phyloP scores from a whole-genome alignment of 1,139 yeast species.

The Debaryomycetaceae sp. region DNA sequence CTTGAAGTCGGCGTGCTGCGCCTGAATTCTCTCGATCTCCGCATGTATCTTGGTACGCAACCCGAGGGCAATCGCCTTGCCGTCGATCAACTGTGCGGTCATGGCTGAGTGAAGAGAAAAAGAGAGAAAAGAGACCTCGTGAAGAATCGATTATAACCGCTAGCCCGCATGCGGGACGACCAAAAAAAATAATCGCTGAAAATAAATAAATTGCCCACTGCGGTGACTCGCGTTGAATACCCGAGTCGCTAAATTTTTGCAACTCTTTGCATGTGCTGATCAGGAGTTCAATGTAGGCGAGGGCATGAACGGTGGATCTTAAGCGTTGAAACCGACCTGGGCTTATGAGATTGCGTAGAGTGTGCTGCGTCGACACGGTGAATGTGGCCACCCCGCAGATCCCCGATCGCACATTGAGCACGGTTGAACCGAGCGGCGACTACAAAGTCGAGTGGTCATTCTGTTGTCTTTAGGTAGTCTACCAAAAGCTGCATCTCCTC shows the following conservation, averaged over 20 bases:
- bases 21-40: slow-evolving; percentile 55
- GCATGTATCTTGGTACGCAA: slow-evolving; percentile 46
- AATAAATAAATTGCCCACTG: slow-evolving; percentile 1
- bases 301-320: too few species aligned
- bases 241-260: too few species aligned
- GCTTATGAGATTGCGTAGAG: too few species aligned
- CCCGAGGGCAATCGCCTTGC: slow-evolving; percentile 62
- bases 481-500: slow-evolving; percentile 4
- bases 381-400: too few species aligned
- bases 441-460: too few species aligned
- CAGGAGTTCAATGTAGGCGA: too few species aligned
- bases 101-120: slow-evolving; percentile 15
- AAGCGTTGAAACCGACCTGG: too few species aligned
- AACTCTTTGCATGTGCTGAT: too few species aligned
- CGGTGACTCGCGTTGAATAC: slow-evolving; percentile 4
- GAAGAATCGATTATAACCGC: neutral
- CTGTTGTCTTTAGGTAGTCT: too few species aligned
- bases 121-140: slow-evolving; percentile 6
- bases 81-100: slow-evolving; percentile 54
- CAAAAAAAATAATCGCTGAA: slow-evolving; percentile 1
- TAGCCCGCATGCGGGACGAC: neutral
- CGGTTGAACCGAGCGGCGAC: too few species aligned
- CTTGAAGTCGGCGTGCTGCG: slow-evolving; percentile 54
- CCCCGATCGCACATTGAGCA: too few species aligned
- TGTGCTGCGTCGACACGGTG: too few species aligned